Evolutionary conservation across 257 asterid species (phyloP).

Genomic region (Coffea canephora): DNA sequence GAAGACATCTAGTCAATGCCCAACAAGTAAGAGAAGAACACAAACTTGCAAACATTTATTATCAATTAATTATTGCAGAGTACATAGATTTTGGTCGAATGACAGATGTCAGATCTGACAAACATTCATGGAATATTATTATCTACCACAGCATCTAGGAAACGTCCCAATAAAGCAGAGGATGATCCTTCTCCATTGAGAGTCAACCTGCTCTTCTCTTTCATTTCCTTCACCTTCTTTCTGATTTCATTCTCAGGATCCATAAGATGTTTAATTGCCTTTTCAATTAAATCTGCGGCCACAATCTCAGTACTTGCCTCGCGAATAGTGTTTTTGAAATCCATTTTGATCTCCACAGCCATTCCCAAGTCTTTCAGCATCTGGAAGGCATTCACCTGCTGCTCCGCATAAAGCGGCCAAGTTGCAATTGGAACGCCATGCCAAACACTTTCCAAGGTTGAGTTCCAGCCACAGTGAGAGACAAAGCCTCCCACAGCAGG

Average conservation of each 20-base stretch:
- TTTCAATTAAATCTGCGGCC: slow-evolving; percentile 26
- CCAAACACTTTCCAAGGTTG: too few relatives aligned
- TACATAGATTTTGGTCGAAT: neutral
- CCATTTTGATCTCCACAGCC: neutral
- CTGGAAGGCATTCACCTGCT: slow-evolving; percentile 29
- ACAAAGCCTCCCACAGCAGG: slow-evolving; percentile 37
- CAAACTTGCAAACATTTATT: too few relatives aligned
- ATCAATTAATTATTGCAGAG: neutral
- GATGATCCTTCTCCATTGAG: slow-evolving; percentile 56
- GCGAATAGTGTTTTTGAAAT: slow-evolving; percentile 17
- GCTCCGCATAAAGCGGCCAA: slow-evolving; percentile 36
- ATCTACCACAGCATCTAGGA: slow-evolving; percentile 32
- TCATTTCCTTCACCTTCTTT: slow-evolving; percentile 46
- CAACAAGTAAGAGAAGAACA: too few relatives aligned
- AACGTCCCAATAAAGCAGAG: slow-evolving; percentile 20
- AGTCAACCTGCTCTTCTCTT: slow-evolving; percentile 36
- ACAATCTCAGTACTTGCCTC: neutral
- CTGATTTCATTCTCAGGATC: slow-evolving; percentile 26
- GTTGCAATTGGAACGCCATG: too few relatives aligned
- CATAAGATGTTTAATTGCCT: slow-evolving; percentile 16
- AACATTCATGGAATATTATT: slow-evolving; percentile 7
- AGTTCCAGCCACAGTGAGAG: slow-evolving; percentile 31
- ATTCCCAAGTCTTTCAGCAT: slow-evolving; percentile 21
- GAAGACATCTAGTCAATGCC: too few relatives aligned
- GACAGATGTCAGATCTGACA: neutral